These are phyloP conservation scores for Aspergillus sclerotioniger DNA, from an alignment of 495 filamentous ascomycete genomes.

Conservation along the genomic window DNA sequence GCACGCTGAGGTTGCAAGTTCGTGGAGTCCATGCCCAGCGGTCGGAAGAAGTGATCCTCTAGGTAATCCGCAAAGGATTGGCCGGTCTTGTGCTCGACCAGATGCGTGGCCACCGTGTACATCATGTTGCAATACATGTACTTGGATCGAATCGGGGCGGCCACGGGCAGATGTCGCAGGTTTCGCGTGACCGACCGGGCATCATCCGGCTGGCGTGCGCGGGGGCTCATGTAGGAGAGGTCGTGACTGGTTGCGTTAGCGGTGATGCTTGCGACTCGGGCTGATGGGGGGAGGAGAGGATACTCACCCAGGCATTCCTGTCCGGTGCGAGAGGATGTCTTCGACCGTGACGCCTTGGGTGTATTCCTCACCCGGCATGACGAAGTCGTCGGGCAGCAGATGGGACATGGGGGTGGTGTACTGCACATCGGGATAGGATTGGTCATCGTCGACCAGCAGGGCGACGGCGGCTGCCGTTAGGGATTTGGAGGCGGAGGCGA, in stretches of 20 bases:
- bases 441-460: constrained; percentile 26
- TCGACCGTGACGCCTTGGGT: constrained; percentile 29
- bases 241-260: constrained; percentile 14
- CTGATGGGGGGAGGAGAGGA: background rate
- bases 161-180: constrained; percentile 38
- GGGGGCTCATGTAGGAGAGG: constrained; percentile 15
- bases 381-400: constrained; percentile 31
- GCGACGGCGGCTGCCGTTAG: constrained; percentile 32
- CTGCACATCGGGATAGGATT: constrained; percentile 24
- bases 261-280: background rate
- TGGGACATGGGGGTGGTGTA: constrained; percentile 25
- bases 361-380: constrained; percentile 22
- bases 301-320: constrained; percentile 25
- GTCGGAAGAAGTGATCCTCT: constrained; percentile 39
- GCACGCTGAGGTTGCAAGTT: constrained; percentile 28
- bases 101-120: constrained; percentile 42
- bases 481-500: constrained; percentile 25
- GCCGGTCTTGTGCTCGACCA: constrained; percentile 41
- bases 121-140: constrained; percentile 52
- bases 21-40: constrained; percentile 33
- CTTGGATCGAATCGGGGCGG: constrained; percentile 32
- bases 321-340: constrained; percentile 29
- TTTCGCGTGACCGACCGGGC: constrained; percentile 27
- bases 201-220: constrained; percentile 17
- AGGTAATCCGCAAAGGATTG: constrained; percentile 36